Conservation (phyloP, 2,329 filamentous ascomycete species). For the Venturia aucupariae region DNA sequence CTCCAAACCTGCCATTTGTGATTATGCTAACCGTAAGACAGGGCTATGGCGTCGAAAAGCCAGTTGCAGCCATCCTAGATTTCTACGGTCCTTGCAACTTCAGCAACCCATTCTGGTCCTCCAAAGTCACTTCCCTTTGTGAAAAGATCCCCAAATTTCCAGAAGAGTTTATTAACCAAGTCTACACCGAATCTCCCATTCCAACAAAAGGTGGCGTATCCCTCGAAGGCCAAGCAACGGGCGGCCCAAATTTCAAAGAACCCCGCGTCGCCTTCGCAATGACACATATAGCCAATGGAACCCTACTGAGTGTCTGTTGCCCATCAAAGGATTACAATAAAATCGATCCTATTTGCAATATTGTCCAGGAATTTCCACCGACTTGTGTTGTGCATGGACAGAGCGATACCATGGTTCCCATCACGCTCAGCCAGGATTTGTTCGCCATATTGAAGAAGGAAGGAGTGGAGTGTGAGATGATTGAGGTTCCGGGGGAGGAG, state of each 20-base stretch:
- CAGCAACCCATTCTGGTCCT: conserved; percentile 29
- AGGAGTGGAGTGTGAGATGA: conserved; percentile 29
- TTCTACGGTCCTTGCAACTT: conserved; percentile 37
- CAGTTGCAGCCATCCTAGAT: conserved; percentile 31
- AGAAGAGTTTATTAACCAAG: conserved; percentile 20
- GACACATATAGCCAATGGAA: conserved; percentile 34
- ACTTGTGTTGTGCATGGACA: conserved; percentile 36
- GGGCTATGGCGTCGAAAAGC: conserved; percentile 30
- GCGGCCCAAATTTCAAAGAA: conserved; percentile 17
- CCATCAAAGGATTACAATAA: conserved; percentile 16
- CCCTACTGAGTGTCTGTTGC: conserved; percentile 28
- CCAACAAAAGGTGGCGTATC: conserved; percentile 33
- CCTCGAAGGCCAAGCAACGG: conserved; percentile 30
- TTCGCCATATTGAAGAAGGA: conserved; percentile 20
- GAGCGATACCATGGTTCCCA: conserved; percentile 32
- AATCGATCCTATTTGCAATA: conserved; percentile 29
- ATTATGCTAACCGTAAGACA: conserved; percentile 14
- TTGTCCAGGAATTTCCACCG: conserved; percentile 27
- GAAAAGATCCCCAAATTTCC: conserved; percentile 23
- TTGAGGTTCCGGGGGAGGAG: conserved; percentile 32
- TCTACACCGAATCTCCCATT: conserved; percentile 30
- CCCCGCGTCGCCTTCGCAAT: conserved; percentile 33
- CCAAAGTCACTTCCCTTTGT: conserved; percentile 23
- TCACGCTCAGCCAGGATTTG: conserved; percentile 28
- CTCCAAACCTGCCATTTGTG: neutral